A percentile compares a stretch with the other conserved stretches of the same genome.
These are phyloP conservation scores for Arthrobotrys sphaeroides DNA, from an alignment of 2,329 filamentous ascomycete species.

Conservation along the genomic window DNA sequence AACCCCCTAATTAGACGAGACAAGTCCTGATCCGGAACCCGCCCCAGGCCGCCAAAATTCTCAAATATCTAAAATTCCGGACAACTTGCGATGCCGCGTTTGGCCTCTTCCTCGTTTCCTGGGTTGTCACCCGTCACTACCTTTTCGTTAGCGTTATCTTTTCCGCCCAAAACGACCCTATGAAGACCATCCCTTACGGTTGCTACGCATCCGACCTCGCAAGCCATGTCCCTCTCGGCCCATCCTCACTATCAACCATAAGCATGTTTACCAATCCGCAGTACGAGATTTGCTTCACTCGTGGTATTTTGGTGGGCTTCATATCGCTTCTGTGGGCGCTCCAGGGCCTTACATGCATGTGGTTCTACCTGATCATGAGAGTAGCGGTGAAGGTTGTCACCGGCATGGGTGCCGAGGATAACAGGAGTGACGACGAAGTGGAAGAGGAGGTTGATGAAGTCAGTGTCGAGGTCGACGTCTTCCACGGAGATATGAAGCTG, in stretches of 20 bases:
- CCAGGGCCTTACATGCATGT: constrained; percentile 81
- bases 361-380: constrained; percentile 88
- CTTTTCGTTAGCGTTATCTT: constrained; percentile 82
- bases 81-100: constrained; percentile 83
- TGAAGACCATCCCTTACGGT: constrained; percentile 71
- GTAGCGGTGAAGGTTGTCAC: constrained; percentile 82
- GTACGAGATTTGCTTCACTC: constrained; percentile 81
- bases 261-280: constrained; percentile 62
- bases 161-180: constrained; percentile 77
- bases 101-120: constrained; percentile 83
- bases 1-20: constrained; percentile 5
- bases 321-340: constrained; percentile 78
- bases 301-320: constrained; percentile 78
- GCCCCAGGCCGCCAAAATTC: constrained; percentile 84
- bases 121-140: constrained; percentile 84
- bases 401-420: constrained; percentile 82
- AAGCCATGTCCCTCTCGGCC: constrained; percentile 63
- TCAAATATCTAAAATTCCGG: constrained; percentile 85
- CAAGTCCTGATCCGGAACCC: not conserved
- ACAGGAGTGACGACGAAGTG: constrained; percentile 84
- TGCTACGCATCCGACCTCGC: constrained; percentile 69
- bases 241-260: constrained; percentile 75
- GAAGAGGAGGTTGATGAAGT: constrained; percentile 71
- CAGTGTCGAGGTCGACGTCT: constrained; percentile 14
- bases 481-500: constrained; percentile 28